Evolutionary conservation across 768 basidiomycete genomes (phyloP).

Genomic region (Guyanaporus albipodus): DNA sequence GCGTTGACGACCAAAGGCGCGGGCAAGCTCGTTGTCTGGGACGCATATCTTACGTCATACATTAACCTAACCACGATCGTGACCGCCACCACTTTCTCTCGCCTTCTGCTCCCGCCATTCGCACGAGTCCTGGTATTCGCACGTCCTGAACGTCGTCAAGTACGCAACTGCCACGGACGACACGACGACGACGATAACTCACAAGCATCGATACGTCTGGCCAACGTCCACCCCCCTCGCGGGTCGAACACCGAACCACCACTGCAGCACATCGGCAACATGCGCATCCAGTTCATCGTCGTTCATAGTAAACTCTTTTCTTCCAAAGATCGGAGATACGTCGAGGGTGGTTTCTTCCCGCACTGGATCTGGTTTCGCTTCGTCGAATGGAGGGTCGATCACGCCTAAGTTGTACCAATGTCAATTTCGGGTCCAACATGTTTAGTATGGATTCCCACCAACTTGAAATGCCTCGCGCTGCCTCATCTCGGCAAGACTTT

Average conservation of each 20-base stretch:
- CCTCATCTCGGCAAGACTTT: slow-evolving; percentile 36
- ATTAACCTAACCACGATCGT: not conserved
- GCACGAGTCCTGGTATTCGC: slow-evolving; percentile 71
- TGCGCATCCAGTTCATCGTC: slow-evolving; percentile 48
- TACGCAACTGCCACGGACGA: not conserved
- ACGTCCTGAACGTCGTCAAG: slow-evolving; percentile 41
- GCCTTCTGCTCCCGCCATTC: slow-evolving; percentile 69
- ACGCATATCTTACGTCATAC: slow-evolving; percentile 12
- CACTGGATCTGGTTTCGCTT: not conserved
- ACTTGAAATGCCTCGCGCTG: slow-evolving; percentile 5
- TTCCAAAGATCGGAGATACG: slow-evolving; percentile 56
- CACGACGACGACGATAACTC: slow-evolving; percentile 27
- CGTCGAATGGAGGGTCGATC: not conserved
- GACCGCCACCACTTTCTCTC: slow-evolving; percentile 34
- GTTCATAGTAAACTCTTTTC: slow-evolving; percentile 54
- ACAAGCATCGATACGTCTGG: slow-evolving; percentile 64
- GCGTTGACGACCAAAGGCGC: too few relatives aligned
- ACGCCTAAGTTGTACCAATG: slow-evolving; percentile 2
- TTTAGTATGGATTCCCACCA: slow-evolving; percentile 5
- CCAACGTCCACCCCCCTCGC: slow-evolving; percentile 66
- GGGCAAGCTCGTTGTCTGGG: not conserved
- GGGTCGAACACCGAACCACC: slow-evolving; percentile 71
- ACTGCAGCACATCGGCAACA: slow-evolving; percentile 53
- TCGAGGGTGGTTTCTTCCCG: not conserved
- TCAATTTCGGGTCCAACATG: slow-evolving; percentile 8